These are phyloP conservation scores for Apiosordaria backusii DNA, from an alignment of 495 filamentous ascomycete species.

Conservation along the genomic window DNA sequence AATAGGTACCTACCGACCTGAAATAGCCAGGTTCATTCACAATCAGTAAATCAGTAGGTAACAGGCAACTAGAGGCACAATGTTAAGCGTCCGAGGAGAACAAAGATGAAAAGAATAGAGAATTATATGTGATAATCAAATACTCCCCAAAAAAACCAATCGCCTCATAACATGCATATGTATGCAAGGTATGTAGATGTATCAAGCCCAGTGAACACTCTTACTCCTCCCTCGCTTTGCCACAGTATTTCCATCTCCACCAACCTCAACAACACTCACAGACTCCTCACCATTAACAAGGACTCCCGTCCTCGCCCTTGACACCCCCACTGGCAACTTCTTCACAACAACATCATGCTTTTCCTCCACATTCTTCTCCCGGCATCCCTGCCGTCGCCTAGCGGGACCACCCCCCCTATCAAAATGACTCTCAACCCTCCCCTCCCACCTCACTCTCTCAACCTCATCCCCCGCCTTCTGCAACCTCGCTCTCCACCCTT, in stretches of 20 bases:
- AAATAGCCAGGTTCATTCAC: too few relatives aligned
- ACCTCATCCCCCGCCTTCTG: slow-evolving; percentile 4
- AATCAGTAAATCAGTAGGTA: too few relatives aligned
- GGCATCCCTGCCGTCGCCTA: neutral
- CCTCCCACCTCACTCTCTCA: slow-evolving; percentile 6
- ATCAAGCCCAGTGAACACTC: neutral
- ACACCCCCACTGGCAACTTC: neutral
- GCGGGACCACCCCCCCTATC: neutral
- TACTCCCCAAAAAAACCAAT: too few relatives aligned
- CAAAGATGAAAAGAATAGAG: too few relatives aligned
- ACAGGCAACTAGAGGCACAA: too few relatives aligned
- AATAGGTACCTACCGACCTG: too few relatives aligned
- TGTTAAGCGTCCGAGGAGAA: too few relatives aligned
- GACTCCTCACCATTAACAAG: neutral
- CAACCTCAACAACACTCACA: neutral
- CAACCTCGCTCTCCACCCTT: slow-evolving; percentile 9
- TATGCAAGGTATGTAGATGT: too few relatives aligned
- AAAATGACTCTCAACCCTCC: neutral
- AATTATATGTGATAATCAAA: too few relatives aligned
- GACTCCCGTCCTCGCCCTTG: neutral
- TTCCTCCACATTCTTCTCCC: neutral
- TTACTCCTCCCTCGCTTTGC: neutral
- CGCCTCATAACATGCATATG: too few relatives aligned
- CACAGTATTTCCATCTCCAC: neutral
- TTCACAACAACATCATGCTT: neutral